Evolutionary conservation across 225 moss, liverwort and hornwort genomes (phyloP), one percentile per base, ranked within the genome.

Genomic region (Pleurozium schreberi): DNA sequence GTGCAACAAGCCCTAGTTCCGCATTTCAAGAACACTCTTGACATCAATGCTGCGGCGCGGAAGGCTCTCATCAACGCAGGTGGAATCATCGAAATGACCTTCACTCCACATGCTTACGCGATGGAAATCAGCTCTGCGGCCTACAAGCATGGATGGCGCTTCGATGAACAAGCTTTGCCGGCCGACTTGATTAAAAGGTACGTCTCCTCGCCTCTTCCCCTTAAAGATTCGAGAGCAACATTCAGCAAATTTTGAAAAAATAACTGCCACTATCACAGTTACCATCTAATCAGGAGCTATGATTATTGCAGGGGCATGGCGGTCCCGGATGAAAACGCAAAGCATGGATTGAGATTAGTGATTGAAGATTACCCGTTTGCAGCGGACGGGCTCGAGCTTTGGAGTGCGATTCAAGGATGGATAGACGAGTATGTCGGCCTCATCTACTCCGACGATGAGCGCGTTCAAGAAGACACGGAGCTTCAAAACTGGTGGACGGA

Each of bases 311-410:
- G 96, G 88, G 96, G 96, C 66, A 93, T 96, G 96, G 96, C 96
- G 52, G 75, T 92, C 52, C 84, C 86, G 12, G 96, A 96, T 73
- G 81, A 91, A 31, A 92, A 79, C 40, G 87, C 88, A 52, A 84
- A 89, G 27, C 91, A 96, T 52, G 94, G 94, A 18, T 63, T 95
- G 63, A 87, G 91, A 73, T 82, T 96, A 34, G 86, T 92, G 67
- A 93, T 96, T 27, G 96, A 95, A 64, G 96, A 96, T 85, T 95
- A 95, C 80, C 96, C 96, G 9, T 96, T 92, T 67, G 96, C 96
- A 80, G 80, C 60, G 43, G 80, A 80, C 20, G 80, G 80, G 7
- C 43, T 80, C 12, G 80, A 80, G 80, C 92, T 96, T 47, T 96
- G 96, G 96, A 75, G 85, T 49, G 95, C 96, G 12, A 92, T 96